phyloP scores from a whole-genome alignment of 768 basidiomycete genomes.

The Holtermannia corniformis region DNA sequence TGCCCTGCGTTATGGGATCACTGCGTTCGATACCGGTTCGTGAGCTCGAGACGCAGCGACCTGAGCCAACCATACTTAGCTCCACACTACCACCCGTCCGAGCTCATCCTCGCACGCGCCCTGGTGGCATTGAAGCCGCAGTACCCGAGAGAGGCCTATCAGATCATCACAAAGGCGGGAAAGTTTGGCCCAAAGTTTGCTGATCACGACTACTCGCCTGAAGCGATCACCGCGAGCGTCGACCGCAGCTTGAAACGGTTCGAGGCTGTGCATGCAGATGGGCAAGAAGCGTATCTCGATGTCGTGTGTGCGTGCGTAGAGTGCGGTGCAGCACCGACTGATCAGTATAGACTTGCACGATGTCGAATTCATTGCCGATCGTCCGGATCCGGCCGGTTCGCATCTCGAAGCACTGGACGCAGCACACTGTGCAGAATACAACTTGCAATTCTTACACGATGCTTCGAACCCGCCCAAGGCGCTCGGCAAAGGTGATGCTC shows the following conservation, averaged over 20 bases:
- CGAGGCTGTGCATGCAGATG: neutral
- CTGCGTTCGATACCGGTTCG: constrained; percentile 39
- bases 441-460: neutral
- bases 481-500: constrained; percentile 22
- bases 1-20: constrained; percentile 38
- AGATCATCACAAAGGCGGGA: constrained; percentile 41
- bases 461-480: neutral
- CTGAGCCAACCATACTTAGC: constrained; percentile 13
- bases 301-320: constrained; percentile 31
- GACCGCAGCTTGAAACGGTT: constrained; percentile 36
- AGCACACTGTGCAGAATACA: constrained; percentile 1
- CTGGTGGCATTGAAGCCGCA: constrained; percentile 21
- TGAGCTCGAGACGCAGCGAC: no score
- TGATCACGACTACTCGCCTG: constrained; percentile 34
- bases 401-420: constrained; percentile 6
- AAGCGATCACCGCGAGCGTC: constrained; percentile 21
- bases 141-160: constrained; percentile 33
- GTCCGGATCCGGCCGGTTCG: constrained; percentile 17
- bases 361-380: constrained; percentile 34
- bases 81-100: constrained; percentile 42
- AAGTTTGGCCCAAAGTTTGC: constrained; percentile 29
- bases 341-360: constrained; percentile 38
- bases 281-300: constrained; percentile 35
- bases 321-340: no score
- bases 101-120: constrained; percentile 36